These are phyloP conservation scores for Stellera chamaejasme DNA, from an alignment of 345 rosid species.

Conservation along the genomic window DNA sequence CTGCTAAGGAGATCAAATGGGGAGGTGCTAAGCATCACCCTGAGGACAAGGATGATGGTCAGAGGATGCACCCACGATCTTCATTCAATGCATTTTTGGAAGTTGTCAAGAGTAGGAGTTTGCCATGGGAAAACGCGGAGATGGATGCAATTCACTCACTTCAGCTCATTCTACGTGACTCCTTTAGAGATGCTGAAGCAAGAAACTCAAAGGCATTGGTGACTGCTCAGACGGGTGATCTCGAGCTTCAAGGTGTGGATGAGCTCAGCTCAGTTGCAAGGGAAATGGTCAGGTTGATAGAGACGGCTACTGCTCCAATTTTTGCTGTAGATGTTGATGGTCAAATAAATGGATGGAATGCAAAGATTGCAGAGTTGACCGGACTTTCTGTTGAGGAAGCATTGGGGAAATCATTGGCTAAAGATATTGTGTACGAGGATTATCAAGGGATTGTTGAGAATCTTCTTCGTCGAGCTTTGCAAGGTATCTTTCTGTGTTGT, in stretches of 20 bases:
- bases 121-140: constrained; percentile 94
- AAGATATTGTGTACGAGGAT: constrained; percentile 68
- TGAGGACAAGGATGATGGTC: constrained; percentile 91
- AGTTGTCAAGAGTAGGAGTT: constrained; percentile 93
- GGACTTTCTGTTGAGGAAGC: constrained; percentile 92
- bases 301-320: constrained; percentile 96
- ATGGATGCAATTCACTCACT: constrained; percentile 99
- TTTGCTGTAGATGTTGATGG: constrained; percentile 89
- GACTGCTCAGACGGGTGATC: constrained; percentile 38
- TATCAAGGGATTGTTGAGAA: constrained; percentile 63
- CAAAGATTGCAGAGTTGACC: constrained; percentile 81
- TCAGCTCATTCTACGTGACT: constrained; percentile 92
- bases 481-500: constrained; percentile 43
- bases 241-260: constrained; percentile 71
- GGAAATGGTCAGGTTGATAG: constrained; percentile 98
- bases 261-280: constrained; percentile 96
- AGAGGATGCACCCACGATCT: constrained; percentile 94
- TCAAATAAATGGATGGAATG: constrained; percentile 93
- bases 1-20: constrained; percentile 97
- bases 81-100: constrained; percentile 96
- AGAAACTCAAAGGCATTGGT: constrained; percentile 61
- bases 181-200: constrained; percentile 69
- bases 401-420: constrained; percentile 89
- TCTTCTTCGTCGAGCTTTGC: constrained; percentile 65
- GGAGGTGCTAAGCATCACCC: constrained; percentile 99